Evolutionary conservation across 257 asterid species (phyloP).

Genomic region (Solanum chiquidenum): DNA sequence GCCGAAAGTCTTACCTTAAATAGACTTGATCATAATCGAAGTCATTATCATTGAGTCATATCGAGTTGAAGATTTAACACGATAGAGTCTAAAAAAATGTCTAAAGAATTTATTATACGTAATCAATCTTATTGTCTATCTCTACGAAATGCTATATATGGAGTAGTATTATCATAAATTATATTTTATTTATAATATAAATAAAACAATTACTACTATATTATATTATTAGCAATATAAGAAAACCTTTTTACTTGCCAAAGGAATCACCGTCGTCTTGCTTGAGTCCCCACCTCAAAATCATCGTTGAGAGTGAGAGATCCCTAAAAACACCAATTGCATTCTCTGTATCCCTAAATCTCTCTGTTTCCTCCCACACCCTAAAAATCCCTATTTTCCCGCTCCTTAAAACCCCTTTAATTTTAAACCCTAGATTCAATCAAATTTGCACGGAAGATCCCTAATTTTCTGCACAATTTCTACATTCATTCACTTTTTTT

Average conservation of each 20-base stretch:
- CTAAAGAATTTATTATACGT: no score
- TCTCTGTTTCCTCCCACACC: conserved; percentile 1
- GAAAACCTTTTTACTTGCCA: background rate
- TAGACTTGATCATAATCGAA: no score
- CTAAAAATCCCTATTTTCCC: background rate
- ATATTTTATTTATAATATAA: background rate
- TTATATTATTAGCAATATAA: no score
- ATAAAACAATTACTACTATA: no score
- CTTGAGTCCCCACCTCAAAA: background rate
- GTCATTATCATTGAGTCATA: no score
- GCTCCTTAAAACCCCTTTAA: background rate
- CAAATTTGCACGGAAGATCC: background rate
- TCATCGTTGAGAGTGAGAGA: background rate
- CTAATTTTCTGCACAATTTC: background rate
- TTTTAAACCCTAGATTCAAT: background rate
- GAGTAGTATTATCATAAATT: background rate
- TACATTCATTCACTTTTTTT: background rate
- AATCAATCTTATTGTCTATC: no score
- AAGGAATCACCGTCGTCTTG: background rate
- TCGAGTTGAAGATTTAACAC: no score
- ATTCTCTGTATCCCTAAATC: background rate
- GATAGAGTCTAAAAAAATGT: no score
- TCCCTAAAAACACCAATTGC: background rate
- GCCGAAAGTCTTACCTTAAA: no score
- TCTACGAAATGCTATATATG: background rate